phyloP scores from a whole-genome alignment of 768 basidiomycete species.

The Kockovaella imperatae region DNA sequence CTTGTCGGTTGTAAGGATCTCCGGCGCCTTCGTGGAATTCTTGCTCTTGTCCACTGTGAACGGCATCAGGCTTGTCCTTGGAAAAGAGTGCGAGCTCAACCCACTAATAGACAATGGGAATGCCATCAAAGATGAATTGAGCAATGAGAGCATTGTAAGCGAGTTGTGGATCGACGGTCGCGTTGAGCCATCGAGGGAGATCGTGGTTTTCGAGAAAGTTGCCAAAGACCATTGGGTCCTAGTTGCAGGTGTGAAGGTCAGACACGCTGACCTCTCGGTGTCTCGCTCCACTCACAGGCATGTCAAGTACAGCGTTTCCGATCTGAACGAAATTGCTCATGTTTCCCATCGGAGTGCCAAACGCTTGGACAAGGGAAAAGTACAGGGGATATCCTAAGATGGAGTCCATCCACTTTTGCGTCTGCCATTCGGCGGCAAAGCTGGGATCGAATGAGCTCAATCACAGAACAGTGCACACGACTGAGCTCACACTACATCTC shows the following conservation, averaged over 20 bases:
- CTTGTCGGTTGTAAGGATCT: slow-evolving; percentile 38
- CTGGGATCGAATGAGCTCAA: not conserved
- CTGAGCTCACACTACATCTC: slow-evolving; percentile 46
- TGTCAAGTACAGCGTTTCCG: slow-evolving; percentile 23
- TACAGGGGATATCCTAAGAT: slow-evolving; percentile 39
- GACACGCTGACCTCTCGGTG: not conserved
- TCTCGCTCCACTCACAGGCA: slow-evolving; percentile 19
- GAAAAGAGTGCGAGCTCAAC: not conserved
- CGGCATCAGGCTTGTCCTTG: not conserved
- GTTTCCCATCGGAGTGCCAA: slow-evolving; percentile 30
- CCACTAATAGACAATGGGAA: slow-evolving; percentile 36
- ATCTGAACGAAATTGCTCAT: slow-evolving; percentile 36
- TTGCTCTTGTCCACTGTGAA: slow-evolving; percentile 37
- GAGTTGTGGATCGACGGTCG: slow-evolving; percentile 34
- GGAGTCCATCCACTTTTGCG: slow-evolving; percentile 34
- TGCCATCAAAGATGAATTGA: slow-evolving; percentile 40
- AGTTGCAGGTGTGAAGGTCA: not conserved
- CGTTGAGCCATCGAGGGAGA: slow-evolving; percentile 36
- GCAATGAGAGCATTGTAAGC: slow-evolving; percentile 41
- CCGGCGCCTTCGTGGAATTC: slow-evolving; percentile 27
- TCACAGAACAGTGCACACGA: too few relatives aligned
- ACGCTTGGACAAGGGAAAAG: slow-evolving; percentile 31
- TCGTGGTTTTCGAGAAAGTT: slow-evolving; percentile 44
- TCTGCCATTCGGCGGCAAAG: slow-evolving; percentile 31
- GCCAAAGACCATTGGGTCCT: slow-evolving; percentile 30